These are phyloP conservation scores for Jacaranda mimosifolia DNA, from an alignment of 257 asterid genomes.

Conservation along the genomic window DNA sequence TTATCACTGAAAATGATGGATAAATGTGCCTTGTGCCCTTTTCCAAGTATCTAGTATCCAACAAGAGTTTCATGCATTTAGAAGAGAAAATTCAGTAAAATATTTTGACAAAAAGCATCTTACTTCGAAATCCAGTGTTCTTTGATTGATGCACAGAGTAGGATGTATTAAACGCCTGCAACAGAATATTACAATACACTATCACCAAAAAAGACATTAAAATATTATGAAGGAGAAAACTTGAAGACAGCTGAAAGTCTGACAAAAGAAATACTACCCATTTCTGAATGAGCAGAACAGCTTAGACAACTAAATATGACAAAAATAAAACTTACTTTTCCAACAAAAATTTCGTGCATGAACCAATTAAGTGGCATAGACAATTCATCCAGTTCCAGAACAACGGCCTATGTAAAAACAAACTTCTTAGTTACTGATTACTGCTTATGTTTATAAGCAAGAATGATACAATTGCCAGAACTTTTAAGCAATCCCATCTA, in stretches of 20 bases:
- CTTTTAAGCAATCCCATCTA: background rate
- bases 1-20: too few relatives aligned
- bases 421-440: slow-evolving; percentile 13
- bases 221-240: background rate
- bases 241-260: background rate
- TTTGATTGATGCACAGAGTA: slow-evolving; percentile 39
- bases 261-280: background rate
- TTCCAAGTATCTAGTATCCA: too few relatives aligned
- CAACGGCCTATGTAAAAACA: slow-evolving; percentile 37
- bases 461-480: background rate
- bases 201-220: background rate
- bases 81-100: background rate
- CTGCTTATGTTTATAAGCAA: slow-evolving; percentile 16
- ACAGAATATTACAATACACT: slow-evolving; percentile 27
- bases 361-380: slow-evolving; percentile 41
- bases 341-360: slow-evolving; percentile 32
- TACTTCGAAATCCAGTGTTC: slow-evolving; percentile 48
- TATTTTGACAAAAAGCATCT: slow-evolving; percentile 26
- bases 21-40: too few relatives aligned
- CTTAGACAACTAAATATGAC: background rate
- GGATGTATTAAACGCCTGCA: slow-evolving; percentile 42
- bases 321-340: slow-evolving; percentile 41
- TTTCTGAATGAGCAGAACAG: slow-evolving; percentile 3
- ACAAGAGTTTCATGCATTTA: too few relatives aligned
- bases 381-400: slow-evolving; percentile 42